Evolutionary conservation across 2,329 filamentous ascomycete species (phyloP).

Genomic region (Aspergillus fijiensis): DNA sequence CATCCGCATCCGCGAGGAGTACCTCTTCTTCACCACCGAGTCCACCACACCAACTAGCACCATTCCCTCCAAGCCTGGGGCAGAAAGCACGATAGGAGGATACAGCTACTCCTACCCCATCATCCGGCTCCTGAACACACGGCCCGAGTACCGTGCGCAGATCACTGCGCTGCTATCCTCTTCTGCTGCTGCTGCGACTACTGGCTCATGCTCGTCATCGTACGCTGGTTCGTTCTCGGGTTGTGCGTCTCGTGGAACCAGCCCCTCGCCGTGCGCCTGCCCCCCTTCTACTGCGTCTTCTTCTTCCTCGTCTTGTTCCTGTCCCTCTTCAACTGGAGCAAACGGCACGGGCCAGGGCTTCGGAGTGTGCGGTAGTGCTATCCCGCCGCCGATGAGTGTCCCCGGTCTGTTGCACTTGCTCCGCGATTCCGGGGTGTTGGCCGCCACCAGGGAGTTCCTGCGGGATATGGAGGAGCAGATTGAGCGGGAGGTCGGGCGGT

Average conservation of each 20-base stretch:
- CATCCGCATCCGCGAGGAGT: neutral
- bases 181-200: too few relatives aligned
- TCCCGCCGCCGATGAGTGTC: neutral
- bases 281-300: neutral
- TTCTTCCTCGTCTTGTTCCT: too few relatives aligned
- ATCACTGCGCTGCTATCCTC: neutral
- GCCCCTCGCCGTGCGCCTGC: too few relatives aligned
- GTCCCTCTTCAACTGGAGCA: neutral
- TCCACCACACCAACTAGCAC: neutral
- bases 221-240: neutral
- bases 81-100: neutral
- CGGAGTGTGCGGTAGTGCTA: neutral
- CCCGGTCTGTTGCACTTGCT: neutral
- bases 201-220: too few relatives aligned
- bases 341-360: neutral
- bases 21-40: neutral
- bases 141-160: neutral
- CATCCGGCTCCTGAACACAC: neutral
- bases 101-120: neutral
- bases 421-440: neutral
- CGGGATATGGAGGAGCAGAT: slow-evolving; percentile 8
- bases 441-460: neutral
- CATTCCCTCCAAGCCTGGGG: neutral
- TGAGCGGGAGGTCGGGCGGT: neutral
- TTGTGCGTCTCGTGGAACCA: neutral